Evolutionary conservation across 352 stramenopile genomes (phyloP).

Genomic region (Globisporangium nodosum): DNA sequence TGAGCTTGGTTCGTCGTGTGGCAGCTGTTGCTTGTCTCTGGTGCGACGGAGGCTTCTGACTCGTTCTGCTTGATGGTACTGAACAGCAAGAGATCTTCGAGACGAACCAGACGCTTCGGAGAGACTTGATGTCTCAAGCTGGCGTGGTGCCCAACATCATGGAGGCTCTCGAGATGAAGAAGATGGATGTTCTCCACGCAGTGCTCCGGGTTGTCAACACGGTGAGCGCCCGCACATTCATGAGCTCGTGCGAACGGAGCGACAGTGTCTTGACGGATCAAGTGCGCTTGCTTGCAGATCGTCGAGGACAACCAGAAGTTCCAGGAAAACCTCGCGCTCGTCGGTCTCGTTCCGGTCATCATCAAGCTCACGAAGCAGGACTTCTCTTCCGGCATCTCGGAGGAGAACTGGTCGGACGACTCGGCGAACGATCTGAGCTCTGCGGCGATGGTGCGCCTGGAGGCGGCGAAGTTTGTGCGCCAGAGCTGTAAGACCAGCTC

Average conservation of each 20-base stretch:
- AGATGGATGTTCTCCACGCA: constrained; percentile 78
- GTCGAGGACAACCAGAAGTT: constrained; percentile 88
- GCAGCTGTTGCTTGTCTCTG: neutral
- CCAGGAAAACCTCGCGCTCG: constrained; percentile 89
- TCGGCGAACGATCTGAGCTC: constrained; percentile 18
- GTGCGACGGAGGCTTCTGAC: neutral
- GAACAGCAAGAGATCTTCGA: constrained; percentile 74
- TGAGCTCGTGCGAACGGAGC: neutral
- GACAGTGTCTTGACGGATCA: neutral
- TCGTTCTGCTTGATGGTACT: neutral
- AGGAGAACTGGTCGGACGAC: constrained; percentile 16
- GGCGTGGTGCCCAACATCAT: constrained; percentile 91
- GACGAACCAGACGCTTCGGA: constrained; percentile 57
- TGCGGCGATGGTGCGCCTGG: constrained; percentile 64
- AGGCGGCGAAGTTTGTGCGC: constrained; percentile 85
- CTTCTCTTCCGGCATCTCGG: constrained; percentile 10
- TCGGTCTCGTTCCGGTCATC: constrained; percentile 88
- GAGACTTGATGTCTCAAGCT: constrained; percentile 87
- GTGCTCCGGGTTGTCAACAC: constrained; percentile 87
- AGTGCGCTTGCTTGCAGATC: constrained; percentile 35
- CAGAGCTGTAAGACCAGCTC: constrained; percentile 86
- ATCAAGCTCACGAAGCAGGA: constrained; percentile 80
- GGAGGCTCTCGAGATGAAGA: constrained; percentile 91
- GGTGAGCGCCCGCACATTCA: constrained; percentile 18
- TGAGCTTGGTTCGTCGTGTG: constrained; percentile 38